These are phyloP conservation scores for Steccherinum ochraceum DNA, from an alignment of 768 basidiomycete genomes.

Conservation along the genomic window DNA sequence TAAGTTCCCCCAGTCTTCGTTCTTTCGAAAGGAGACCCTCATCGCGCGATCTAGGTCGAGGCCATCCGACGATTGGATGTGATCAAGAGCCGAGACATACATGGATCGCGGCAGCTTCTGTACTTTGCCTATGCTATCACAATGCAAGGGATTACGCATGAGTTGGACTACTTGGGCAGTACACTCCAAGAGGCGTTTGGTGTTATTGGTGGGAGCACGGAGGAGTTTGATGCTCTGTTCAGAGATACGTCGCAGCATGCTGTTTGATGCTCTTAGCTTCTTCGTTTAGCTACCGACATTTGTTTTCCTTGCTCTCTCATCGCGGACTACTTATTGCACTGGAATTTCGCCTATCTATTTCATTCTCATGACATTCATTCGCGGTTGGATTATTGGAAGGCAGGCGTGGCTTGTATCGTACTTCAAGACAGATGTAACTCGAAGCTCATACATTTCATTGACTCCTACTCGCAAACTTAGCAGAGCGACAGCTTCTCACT, in stretches of 20 bases:
- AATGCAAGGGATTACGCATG: constrained; percentile 90
- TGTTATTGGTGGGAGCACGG: constrained; percentile 76
- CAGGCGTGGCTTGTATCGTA: too few relatives aligned
- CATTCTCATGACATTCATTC: too few relatives aligned
- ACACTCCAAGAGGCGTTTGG: constrained; percentile 89
- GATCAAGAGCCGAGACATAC: constrained; percentile 76
- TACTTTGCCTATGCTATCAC: constrained; percentile 93
- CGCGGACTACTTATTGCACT: too few relatives aligned
- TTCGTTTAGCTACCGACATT: too few relatives aligned
- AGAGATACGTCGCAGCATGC: constrained; percentile 6
- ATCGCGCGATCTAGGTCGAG: constrained; percentile 60
- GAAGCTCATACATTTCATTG: too few relatives aligned
- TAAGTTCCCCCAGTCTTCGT: constrained; percentile 29
- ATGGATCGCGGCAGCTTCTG: constrained; percentile 78
- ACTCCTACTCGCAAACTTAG: too few relatives aligned
- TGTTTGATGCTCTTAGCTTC: too few relatives aligned
- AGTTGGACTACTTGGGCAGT: constrained; percentile 76
- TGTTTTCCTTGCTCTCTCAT: too few relatives aligned
- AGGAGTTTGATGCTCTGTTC: constrained; percentile 83
- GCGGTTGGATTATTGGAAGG: too few relatives aligned
- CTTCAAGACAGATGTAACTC: too few relatives aligned
- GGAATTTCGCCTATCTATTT: too few relatives aligned
- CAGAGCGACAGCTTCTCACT: too few relatives aligned
- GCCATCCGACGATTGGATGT: constrained; percentile 83
- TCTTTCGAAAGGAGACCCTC: neutral